Conservation (phyloP, 495 filamentous ascomycete species). For the Tuber calosporum region DNA sequence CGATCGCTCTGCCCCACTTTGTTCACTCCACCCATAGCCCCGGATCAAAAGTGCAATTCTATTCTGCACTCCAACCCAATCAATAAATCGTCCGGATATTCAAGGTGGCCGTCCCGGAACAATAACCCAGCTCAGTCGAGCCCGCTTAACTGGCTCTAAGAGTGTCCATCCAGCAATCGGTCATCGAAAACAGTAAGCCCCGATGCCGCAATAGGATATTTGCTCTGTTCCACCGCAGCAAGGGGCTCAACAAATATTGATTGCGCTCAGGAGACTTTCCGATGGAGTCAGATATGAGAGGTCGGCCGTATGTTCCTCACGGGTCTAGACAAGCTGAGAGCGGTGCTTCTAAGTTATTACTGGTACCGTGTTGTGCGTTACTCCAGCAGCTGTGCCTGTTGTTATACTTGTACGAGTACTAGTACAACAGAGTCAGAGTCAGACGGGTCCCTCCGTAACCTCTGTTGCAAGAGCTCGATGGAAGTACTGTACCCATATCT, state of each 20-base stretch:
- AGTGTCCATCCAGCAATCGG: background rate
- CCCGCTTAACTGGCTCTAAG: background rate
- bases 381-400: background rate
- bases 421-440: background rate
- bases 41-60: background rate
- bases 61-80: constrained; percentile 1
- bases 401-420: background rate
- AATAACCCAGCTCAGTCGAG: background rate
- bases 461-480: background rate
- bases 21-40: background rate
- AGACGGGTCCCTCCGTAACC: background rate
- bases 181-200: background rate
- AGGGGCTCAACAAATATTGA: background rate
- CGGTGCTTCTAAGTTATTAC: background rate
- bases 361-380: background rate
- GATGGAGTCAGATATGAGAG: background rate
- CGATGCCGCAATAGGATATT: background rate
- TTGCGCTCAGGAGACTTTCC: background rate
- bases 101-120: background rate
- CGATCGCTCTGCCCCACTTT: background rate
- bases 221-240: background rate
- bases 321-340: background rate
- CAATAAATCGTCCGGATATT: background rate
- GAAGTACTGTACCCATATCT: background rate
- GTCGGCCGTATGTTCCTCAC: background rate